Base-by-base conservation (phyloP, 2,329 filamentous ascomycete genomes). In the Colletotrichum plurivorum region DNA sequence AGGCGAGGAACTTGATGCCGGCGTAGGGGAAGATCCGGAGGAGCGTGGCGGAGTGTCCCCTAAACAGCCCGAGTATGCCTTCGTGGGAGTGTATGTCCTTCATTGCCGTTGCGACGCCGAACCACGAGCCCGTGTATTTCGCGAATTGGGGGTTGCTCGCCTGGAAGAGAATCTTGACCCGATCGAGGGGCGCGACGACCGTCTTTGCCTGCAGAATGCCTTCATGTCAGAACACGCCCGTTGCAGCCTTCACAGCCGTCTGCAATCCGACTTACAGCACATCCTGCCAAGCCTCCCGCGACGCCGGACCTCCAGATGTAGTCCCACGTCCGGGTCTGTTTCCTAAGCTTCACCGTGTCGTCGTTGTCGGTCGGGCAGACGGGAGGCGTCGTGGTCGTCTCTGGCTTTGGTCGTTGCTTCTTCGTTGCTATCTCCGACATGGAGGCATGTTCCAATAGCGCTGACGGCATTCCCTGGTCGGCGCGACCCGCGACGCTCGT, bases 101-200 rank as follows among this genome's bases (percentile, higher is more conserved):
- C 80, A 98, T 92, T 27, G 96, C 95, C 18, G 87, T 87, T n/a
- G 89, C 88, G 20, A 97, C 90, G 56, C 96, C 96, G 64, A 89
- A 88, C 93, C 95, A 98, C 49, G 92, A 94, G 48, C 94, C 93
- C 1, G 94, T 90, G 78, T 98, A 99, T 82, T 97, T 97, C 62
- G 92, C 89, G 78, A 97, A 99, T 74, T 96, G 92, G 3, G 96
- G 96, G 76, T 96, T 98, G 76, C 93, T 94, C 60, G 96, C 93
- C 80, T 99, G 96, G 83, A 99, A 98, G 49, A 99, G 92, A 77
- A 99, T 99, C 83, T 99, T 99, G 76, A 99, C 96, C 73, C 96
- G 92, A 82, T 99, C 96, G 72, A 99, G 92, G 25, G 96, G 96
- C 25, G 94, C 96, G 45, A 99, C 97, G 7, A 97, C 86, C 0